These are phyloP conservation scores for Apiotrichum veenhuisii DNA, from an alignment of 1,284 basidiomycete genomes.

Conservation along the genomic window DNA sequence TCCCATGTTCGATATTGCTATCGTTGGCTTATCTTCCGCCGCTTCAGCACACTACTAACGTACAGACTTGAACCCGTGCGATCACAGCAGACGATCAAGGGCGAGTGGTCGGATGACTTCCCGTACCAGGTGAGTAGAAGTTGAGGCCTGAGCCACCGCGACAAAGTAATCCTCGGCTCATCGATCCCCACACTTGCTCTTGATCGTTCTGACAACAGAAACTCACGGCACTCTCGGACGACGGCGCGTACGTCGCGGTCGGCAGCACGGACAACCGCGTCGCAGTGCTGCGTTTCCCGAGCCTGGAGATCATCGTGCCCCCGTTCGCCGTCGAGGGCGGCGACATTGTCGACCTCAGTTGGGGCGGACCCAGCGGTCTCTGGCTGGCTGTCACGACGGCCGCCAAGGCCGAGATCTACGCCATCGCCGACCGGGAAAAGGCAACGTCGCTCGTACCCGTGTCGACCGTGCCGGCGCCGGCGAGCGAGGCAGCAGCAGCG, in stretches of 20 bases:
- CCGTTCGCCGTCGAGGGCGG: constrained; percentile 25
- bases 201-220: constrained; percentile 29
- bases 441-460: constrained; percentile 25
- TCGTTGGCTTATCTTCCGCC: too few relatives aligned
- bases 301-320: constrained; percentile 59
- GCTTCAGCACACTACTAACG: too few relatives aligned
- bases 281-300: constrained; percentile 64
- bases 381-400: constrained; percentile 43
- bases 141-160: background rate
- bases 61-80: constrained; percentile 57
- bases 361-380: constrained; percentile 38
- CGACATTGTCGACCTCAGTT: constrained; percentile 45
- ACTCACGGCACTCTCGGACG: constrained; percentile 38
- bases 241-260: constrained; percentile 31
- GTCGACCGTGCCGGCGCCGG: constrained; percentile 39
- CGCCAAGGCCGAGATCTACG: constrained; percentile 31
- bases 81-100: constrained; percentile 61
- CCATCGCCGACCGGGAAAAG: constrained; percentile 15
- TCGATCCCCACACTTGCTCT: background rate
- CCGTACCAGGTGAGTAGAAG: constrained; percentile 79
- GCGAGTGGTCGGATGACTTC: constrained; percentile 66
- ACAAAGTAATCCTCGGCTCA: too few relatives aligned
- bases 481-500: constrained; percentile 27
- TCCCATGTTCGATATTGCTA: too few relatives aligned
- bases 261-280: constrained; percentile 52